These are phyloP conservation scores for Helicocarpus griseus DNA, from an alignment of 2,329 filamentous ascomycete genomes.

Conservation along the genomic window DNA sequence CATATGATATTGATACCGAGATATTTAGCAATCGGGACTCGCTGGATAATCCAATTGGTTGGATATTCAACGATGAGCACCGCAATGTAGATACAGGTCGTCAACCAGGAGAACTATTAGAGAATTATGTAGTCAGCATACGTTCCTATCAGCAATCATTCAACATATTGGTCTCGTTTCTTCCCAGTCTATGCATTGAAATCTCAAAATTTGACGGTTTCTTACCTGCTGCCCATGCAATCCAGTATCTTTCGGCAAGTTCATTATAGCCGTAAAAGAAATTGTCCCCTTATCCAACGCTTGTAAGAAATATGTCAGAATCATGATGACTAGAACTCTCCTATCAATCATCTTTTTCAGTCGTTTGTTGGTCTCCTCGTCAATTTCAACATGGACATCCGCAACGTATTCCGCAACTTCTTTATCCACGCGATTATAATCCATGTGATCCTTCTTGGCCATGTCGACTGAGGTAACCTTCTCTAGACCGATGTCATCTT, in stretches of 20 bases:
- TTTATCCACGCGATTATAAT: constrained; percentile 54
- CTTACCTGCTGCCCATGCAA: constrained; percentile 33
- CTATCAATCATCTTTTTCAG: constrained; percentile 58
- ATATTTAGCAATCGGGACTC: constrained; percentile 59
- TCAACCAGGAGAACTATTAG: constrained; percentile 58
- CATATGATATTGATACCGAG: constrained; percentile 53
- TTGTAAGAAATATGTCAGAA: constrained; percentile 63
- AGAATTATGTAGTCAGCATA: neutral
- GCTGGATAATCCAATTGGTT: constrained; percentile 54
- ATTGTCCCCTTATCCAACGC: constrained; percentile 33
- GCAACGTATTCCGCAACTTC: constrained; percentile 63
- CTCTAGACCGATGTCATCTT: constrained; percentile 33
- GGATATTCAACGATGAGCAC: constrained; percentile 64
- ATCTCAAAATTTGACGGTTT: neutral
- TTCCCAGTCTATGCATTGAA: too few relatives aligned
- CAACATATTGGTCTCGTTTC: too few relatives aligned
- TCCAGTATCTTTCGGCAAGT: constrained; percentile 37
- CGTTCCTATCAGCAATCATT: too few relatives aligned
- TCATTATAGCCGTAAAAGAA: constrained; percentile 34
- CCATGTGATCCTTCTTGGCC: constrained; percentile 41
- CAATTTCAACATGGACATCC: constrained; percentile 47
- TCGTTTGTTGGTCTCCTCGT: constrained; percentile 49
- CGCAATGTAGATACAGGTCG: constrained; percentile 64
- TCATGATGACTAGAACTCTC: constrained; percentile 60
- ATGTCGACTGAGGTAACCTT: constrained; percentile 36